Percentiles rank a stretch among this genome's conserved stretches.
Evolutionary conservation across 768 basidiomycete species (phyloP).

Genomic region (Neoboletus brunneissimus): DNA sequence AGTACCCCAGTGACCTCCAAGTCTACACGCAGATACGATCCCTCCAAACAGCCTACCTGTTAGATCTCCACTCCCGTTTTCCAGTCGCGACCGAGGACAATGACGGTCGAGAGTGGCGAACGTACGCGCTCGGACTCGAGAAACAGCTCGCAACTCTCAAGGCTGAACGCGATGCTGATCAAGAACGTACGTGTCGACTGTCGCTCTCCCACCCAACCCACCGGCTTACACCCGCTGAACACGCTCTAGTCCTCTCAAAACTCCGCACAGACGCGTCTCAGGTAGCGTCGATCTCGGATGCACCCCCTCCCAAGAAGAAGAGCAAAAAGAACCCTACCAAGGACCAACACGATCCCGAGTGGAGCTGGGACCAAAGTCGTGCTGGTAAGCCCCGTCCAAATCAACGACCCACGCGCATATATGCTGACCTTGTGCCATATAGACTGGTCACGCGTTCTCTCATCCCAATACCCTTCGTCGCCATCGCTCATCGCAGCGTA

Average conservation of each 20-base stretch:
- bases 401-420: not conserved
- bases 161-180: slow-evolving; percentile 21
- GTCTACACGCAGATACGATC: not conserved
- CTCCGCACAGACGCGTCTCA: slow-evolving; percentile 14
- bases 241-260: slow-evolving; percentile 20
- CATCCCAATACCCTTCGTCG: slow-evolving; percentile 18
- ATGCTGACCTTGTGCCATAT: not conserved
- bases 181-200: slow-evolving; percentile 18
- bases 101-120: slow-evolving; percentile 17
- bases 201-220: not conserved
- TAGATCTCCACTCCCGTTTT: slow-evolving; percentile 28
- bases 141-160: slow-evolving; percentile 20
- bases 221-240: not conserved
- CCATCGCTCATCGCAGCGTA: slow-evolving; percentile 26
- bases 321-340: slow-evolving; percentile 22
- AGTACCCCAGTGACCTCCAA: not conserved
- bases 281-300: slow-evolving; percentile 11
- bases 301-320: slow-evolving; percentile 27
- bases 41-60: slow-evolving; percentile 24
- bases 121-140: slow-evolving; percentile 32
- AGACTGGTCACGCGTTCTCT: slow-evolving; percentile 24
- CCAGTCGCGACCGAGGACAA: slow-evolving; percentile 8
- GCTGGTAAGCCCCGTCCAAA: slow-evolving; percentile 7
- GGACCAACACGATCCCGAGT: slow-evolving; percentile 14
- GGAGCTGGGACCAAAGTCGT: slow-evolving; percentile 23